phyloP scores from a whole-genome alignment of 768 basidiomycete species.

The Dictyophora rubrovolvata region DNA sequence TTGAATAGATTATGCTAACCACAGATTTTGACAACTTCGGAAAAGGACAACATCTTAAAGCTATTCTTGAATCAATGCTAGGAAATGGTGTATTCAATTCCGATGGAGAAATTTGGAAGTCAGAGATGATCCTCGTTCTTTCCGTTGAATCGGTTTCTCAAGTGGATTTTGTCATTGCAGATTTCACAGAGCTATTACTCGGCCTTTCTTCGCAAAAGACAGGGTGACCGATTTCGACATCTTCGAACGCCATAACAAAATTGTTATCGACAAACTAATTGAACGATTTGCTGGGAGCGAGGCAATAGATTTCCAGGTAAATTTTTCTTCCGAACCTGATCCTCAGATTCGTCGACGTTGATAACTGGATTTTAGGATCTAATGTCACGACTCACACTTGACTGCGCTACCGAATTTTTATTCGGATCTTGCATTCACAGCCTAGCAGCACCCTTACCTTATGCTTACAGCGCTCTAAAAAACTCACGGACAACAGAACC shows the following conservation, averaged over 20 bases:
- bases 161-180: conserved; percentile 2
- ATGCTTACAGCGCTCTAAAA: background rate
- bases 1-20: conserved; percentile 33
- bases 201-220: conserved; percentile 28
- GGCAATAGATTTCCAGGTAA: conserved; percentile 17
- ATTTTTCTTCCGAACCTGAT: background rate
- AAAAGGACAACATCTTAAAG: conserved; percentile 38
- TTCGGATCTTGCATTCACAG: conserved; percentile 20
- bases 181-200: conserved; percentile 27
- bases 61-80: conserved; percentile 4
- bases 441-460: conserved; percentile 16
- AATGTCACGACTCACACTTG: conserved; percentile 14
- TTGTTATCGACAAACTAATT: conserved; percentile 11
- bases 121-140: background rate
- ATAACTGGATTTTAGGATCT: background rate
- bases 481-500: background rate
- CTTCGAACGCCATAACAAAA: conserved; percentile 21
- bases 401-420: conserved; percentile 24
- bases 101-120: conserved; percentile 17
- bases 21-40: conserved; percentile 50
- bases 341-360: background rate
- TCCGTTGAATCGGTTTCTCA: background rate
- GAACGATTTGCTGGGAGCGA: conserved; percentile 8
- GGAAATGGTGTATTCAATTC: conserved; percentile 20
- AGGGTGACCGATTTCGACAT: conserved; percentile 26